These are phyloP conservation scores for Pulveroboletus sp. DNA, from an alignment of 768 basidiomycete species.

Conservation along the genomic window DNA sequence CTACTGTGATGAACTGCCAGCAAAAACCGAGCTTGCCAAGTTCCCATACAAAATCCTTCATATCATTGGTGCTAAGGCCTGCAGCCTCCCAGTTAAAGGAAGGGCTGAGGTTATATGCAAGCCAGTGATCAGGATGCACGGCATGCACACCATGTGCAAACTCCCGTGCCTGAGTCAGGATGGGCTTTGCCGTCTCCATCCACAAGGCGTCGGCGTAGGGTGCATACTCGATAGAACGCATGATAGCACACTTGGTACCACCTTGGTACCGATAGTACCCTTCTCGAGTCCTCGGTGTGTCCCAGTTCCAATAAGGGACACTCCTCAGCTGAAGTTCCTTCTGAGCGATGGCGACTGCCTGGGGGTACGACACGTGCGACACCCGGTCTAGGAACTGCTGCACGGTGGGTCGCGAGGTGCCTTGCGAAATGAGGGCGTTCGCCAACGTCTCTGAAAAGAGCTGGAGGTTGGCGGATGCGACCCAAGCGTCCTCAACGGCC, in stretches of 20 bases:
- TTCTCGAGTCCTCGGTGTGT: slow-evolving; percentile 88
- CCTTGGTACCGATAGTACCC: slow-evolving; percentile 98
- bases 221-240: slow-evolving; percentile 88
- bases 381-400: slow-evolving; percentile 61
- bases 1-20: slow-evolving; percentile 98
- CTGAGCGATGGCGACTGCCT: slow-evolving; percentile 72
- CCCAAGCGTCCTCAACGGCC: slow-evolving; percentile 86
- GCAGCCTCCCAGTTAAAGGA: slow-evolving; percentile 96
- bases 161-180: slow-evolving; percentile 85
- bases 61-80: slow-evolving; percentile 78
- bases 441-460: slow-evolving; percentile 74
- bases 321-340: slow-evolving; percentile 68
- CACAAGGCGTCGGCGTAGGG: slow-evolving; percentile 90
- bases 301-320: slow-evolving; percentile 93
- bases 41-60: slow-evolving; percentile 88
- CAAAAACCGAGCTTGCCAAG: slow-evolving; percentile 94
- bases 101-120: slow-evolving; percentile 93
- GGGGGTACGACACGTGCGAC: slow-evolving; percentile 61
- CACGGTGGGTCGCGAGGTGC: slow-evolving; percentile 43
- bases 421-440: slow-evolving; percentile 59
- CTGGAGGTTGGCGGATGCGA: slow-evolving; percentile 66
- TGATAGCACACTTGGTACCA: slow-evolving; percentile 90
- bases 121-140: slow-evolving; percentile 84
- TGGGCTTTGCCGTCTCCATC: slow-evolving; percentile 98
- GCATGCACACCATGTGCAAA: slow-evolving; percentile 87